Evolutionary conservation across 306 rosid species (phyloP).

Genomic region (Glycine tomentella): DNA sequence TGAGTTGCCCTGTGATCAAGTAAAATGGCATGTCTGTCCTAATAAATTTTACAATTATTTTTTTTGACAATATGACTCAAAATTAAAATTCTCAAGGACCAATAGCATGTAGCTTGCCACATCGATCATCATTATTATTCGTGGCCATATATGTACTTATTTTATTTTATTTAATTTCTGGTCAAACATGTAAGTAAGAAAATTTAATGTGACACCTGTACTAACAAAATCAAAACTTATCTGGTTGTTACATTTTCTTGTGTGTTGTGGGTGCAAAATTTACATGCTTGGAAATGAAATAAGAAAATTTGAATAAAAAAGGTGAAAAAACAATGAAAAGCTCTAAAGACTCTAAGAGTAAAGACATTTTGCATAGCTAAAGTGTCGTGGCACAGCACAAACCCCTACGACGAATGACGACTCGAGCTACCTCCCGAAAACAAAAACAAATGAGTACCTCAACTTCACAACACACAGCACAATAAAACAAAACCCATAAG

Average conservation of each 20-base stretch:
- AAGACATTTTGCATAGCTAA: not conserved
- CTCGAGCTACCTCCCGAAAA: not conserved
- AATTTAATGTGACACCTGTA: not conserved
- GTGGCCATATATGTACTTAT: too few relatives aligned
- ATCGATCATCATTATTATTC: not conserved
- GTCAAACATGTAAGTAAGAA: not conserved
- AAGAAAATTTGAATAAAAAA: too few relatives aligned
- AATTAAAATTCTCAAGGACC: not conserved
- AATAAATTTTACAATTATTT: conserved; percentile 33
- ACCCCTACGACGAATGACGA: not conserved
- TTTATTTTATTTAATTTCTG: not conserved
- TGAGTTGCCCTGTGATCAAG: conserved; percentile 27
- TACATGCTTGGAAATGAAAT: not conserved
- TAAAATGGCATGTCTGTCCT: conserved; percentile 23
- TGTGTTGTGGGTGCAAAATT: not conserved
- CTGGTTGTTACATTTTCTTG: not conserved
- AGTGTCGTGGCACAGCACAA: not conserved
- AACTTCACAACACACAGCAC: not conserved
- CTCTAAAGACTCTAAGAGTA: not conserved
- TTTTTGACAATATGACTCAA: not conserved
- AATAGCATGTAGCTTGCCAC: not conserved
- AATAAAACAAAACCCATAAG: not conserved
- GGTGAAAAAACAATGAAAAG: not conserved
- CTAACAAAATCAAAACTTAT: not conserved
- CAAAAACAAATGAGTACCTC: not conserved